phyloP scores from a whole-genome alignment of 1,139 yeast genomes.

The Yamadazyma friedrichii region DNA sequence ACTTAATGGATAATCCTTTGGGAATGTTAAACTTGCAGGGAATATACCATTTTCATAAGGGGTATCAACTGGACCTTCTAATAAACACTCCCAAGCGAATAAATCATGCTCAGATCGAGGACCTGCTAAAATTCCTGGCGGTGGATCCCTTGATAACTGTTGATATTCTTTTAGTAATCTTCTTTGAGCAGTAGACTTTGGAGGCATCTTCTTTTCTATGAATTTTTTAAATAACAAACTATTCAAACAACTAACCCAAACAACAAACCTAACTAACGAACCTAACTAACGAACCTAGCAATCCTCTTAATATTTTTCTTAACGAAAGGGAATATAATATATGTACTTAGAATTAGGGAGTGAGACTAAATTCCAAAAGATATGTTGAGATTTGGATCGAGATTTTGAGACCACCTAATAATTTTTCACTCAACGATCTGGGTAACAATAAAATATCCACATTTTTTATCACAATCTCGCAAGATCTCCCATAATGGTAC shows the following conservation, averaged over 20 bases:
- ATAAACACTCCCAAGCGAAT: constrained; percentile 85
- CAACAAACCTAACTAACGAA: too few species aligned
- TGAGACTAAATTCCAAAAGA: too few species aligned
- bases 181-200: constrained; percentile 73
- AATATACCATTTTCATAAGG: constrained; percentile 93
- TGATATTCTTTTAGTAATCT: constrained; percentile 86
- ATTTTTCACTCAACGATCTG: constrained; percentile 1
- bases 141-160: constrained; percentile 80
- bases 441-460: too few species aligned
- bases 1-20: constrained; percentile 85
- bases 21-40: constrained; percentile 80
- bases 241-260: too few species aligned
- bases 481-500: constrained; percentile 1
- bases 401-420: constrained; percentile 1
- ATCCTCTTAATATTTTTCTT: too few species aligned
- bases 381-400: too few species aligned
- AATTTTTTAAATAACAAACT: too few species aligned
- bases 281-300: too few species aligned
- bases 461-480: not conserved
- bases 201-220: constrained; percentile 35
- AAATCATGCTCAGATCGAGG: constrained; percentile 81
- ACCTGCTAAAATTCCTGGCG: constrained; percentile 95
- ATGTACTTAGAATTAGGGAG: not conserved
- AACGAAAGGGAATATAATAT: not conserved
- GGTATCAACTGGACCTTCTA: constrained; percentile 93